Conservation (phyloP, 495 filamentous ascomycete genomes). For the Podospora didyma region DNA sequence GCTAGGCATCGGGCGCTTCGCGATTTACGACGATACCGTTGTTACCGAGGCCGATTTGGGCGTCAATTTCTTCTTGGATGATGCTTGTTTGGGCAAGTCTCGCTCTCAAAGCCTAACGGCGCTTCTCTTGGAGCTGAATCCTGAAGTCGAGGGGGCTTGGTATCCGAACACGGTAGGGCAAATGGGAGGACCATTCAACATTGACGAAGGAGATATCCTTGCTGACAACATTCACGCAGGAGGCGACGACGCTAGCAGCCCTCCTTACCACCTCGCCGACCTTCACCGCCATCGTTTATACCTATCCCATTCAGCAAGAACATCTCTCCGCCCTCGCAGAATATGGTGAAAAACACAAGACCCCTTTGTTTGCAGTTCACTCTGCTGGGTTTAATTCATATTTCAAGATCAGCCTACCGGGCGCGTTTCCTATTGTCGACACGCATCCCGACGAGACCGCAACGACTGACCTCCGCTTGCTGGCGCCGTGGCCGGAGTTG, state of each 20-base stretch:
- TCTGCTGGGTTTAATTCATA: constrained; percentile 85
- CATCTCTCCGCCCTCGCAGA: constrained; percentile 54
- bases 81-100: constrained; percentile 69
- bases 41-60: constrained; percentile 83
- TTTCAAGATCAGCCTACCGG: constrained; percentile 71
- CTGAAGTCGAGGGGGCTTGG: constrained; percentile 79
- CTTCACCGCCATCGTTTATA: constrained; percentile 73
- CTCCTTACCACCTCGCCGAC: constrained; percentile 42
- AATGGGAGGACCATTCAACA: not conserved
- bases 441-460: constrained; percentile 89
- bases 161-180: constrained; percentile 32
- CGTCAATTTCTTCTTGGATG: constrained; percentile 94
- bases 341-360: constrained; percentile 55
- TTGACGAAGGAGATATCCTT: not conserved
- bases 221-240: constrained; percentile 19
- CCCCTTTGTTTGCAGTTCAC: constrained; percentile 78
- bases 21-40: constrained; percentile 74
- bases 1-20: constrained; percentile 85
- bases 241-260: constrained; percentile 27
- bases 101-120: constrained; percentile 74
- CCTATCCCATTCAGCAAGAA: constrained; percentile 60
- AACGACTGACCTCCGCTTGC: constrained; percentile 78
- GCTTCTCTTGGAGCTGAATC: constrained; percentile 84
- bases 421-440: constrained; percentile 88
- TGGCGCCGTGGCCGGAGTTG: constrained; percentile 87